Base-by-base conservation (phyloP, 1,284 basidiomycete genomes). In the Sporisorium iseilematis-ciliati region DNA sequence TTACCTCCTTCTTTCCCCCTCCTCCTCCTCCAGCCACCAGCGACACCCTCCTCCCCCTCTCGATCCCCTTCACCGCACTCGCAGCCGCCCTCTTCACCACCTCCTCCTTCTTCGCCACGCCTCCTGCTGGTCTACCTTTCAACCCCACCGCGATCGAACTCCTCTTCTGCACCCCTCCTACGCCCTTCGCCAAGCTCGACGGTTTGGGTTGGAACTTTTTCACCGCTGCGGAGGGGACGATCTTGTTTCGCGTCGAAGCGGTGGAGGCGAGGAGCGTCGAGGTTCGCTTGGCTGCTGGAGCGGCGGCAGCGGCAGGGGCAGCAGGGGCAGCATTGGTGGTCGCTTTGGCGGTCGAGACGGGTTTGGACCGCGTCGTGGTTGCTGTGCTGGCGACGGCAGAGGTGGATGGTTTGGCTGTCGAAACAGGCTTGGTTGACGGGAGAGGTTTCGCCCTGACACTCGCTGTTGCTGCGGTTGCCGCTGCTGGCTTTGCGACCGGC, bases 211-310 rank as follows among this genome's bases (percentile, higher is more conserved):
- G 66, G 26, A 64, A 69, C 49, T 63, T 65, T 23, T 66, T 75
- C 1, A 56, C 48, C 4, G 62, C 26, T 2, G 58, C 65, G 14
- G 62, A 20, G 11, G 61, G 65, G 7, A 69, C 64, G 26, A 74
- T 46, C 43, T 68, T 68, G 65, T 65, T 65, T 26, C 71, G 71
- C n/a, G 64, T 61, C 41, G 71, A 74, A 0, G 62, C 71, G 16
- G 71, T 74, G 14, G 65, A 53, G 16, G 71, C 71, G 10, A 62
- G 68, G 3, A 64, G 54, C 0, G 43, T 58, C 14, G 71, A 74
- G 14, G 64, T 33, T 12, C 53, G 6, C 6, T 56, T 26, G 16
- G 29, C 20, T 21, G 26, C 21, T 12, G 42, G 48, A 2, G 35
- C 18, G 3, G 23, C 1, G 7, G 40, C 40, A 8, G 29, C 29